These are phyloP conservation scores for Cryptococcus depauperatus DNA, from an alignment of 1,284 basidiomycete genomes.

Conservation along the genomic window DNA sequence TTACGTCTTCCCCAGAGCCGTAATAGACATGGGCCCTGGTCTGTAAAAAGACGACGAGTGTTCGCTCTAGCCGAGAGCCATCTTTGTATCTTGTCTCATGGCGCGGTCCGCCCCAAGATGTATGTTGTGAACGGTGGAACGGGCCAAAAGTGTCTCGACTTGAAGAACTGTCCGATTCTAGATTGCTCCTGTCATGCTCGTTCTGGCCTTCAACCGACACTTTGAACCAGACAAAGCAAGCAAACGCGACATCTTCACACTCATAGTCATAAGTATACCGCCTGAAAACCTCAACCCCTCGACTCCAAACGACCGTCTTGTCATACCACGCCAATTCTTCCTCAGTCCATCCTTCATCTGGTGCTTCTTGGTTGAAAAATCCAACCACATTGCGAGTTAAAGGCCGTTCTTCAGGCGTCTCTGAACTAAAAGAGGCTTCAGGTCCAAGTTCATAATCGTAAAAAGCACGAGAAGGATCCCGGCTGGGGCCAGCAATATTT, in stretches of 20 bases:
- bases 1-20: slow-evolving; percentile 64
- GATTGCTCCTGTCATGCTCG: not conserved
- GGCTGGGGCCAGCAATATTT: slow-evolving; percentile 6
- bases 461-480: slow-evolving; percentile 1
- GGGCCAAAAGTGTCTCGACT: slow-evolving; percentile 37
- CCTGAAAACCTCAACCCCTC: slow-evolving; percentile 61
- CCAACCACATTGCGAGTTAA: too few species aligned
- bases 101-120: slow-evolving; percentile 24
- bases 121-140: slow-evolving; percentile 33
- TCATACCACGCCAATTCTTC: slow-evolving; percentile 64
- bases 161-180: slow-evolving; percentile 1
- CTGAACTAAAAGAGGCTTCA: too few species aligned
- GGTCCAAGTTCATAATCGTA: too few species aligned
- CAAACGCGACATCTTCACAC: slow-evolving; percentile 63
- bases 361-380: too few species aligned
- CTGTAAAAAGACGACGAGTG: slow-evolving; percentile 69
- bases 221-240: slow-evolving; percentile 62
- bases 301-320: slow-evolving; percentile 58
- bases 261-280: slow-evolving; percentile 67
- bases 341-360: slow-evolving; percentile 18
- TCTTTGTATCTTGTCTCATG: not conserved
- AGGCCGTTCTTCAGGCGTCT: too few species aligned
- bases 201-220: slow-evolving; percentile 1
- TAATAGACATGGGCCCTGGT: slow-evolving; percentile 66
- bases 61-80: slow-evolving; percentile 45